phyloP scores from a whole-genome alignment of 352 stramenopile genomes.

The Globisporangium spinosum region DNA sequence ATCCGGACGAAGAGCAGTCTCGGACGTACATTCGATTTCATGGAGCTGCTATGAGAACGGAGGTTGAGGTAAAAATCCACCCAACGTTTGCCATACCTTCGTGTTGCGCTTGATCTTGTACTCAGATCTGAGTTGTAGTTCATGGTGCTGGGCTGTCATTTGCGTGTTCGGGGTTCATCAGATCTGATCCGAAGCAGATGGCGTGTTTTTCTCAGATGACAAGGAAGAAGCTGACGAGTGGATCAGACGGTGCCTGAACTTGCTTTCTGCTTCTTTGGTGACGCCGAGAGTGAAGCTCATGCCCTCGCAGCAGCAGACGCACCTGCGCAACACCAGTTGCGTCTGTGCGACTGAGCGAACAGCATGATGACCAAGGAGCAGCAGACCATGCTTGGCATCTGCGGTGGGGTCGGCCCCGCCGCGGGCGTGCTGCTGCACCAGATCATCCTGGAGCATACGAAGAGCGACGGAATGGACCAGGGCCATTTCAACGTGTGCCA shows the following conservation, averaged over 20 bases:
- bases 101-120: no score
- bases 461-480: constrained; percentile 57
- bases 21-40: no score
- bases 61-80: neutral
- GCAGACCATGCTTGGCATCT: constrained; percentile 68
- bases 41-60: neutral
- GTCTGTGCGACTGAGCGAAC: neutral
- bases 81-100: neutral
- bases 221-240: constrained; percentile 5
- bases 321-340: neutral
- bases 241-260: neutral
- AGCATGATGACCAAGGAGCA: constrained; percentile 27
- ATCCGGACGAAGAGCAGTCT: no score
- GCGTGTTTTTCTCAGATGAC: constrained; percentile 2
- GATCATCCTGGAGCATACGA: constrained; percentile 66
- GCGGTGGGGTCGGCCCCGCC: constrained; percentile 63
- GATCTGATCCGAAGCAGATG: neutral
- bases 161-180: neutral
- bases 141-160: neutral
- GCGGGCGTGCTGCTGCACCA: constrained; percentile 71
- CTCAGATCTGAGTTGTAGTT: neutral
- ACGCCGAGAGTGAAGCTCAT: constrained; percentile 8
- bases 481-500: constrained; percentile 66
- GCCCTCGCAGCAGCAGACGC: neutral
- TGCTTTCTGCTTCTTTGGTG: neutral